Evolutionary conservation across 805 yeast species (phyloP), one percentile per base, ranked within the genome.

Genomic region (Zygosaccharomyces rouxii): DNA sequence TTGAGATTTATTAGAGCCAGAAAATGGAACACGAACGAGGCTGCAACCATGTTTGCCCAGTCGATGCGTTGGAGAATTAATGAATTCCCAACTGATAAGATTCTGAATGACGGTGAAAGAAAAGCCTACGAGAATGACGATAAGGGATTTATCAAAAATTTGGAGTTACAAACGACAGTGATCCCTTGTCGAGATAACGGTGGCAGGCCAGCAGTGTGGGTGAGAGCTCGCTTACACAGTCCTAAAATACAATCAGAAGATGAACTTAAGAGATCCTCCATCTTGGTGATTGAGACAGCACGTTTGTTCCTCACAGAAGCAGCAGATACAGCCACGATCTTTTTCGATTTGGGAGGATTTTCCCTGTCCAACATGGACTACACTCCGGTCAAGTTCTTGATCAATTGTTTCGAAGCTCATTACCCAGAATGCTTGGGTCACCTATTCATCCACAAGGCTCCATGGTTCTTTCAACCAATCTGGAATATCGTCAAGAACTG

Each of bases 391-490:
- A 90, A 90, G 70, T 92, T 87, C 68, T 79, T 94, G 70, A 84
- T 90, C 52, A 79, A 81, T 47, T 85, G 90, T 52, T 89, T 94
- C 67, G 98, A 94, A 73, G 95, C 96, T 0, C 96, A 92, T 64
- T 94, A 92, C 66, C 99, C 99, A 1, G 99, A 94, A 69, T 84
- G 88, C 35, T 76, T 94, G 51, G 97, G 96, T 14, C 79, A 79
- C 48, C 71, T 94, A 46, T 77, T 89, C 56, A 85, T 94, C 52
- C 96, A 89, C 71, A 86, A 86, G 59, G 97, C 99, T 0, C 99
- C 99, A 23, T 89, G 97, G 98, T 80, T 94, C 47, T 94, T 94
- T 71, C 81, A 86, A 44, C 92, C 97, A 21, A 87, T 92, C 51
- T 94, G 99, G 98, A 85, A 83, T 57, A 80, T 92, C 57, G 81